A percentile compares a stretch with the other conserved stretches of the same genome.
These are phyloP conservation scores for Talinum fruticosum DNA, from an alignment of 148 eudicot genomes.

Conservation along the genomic window DNA sequence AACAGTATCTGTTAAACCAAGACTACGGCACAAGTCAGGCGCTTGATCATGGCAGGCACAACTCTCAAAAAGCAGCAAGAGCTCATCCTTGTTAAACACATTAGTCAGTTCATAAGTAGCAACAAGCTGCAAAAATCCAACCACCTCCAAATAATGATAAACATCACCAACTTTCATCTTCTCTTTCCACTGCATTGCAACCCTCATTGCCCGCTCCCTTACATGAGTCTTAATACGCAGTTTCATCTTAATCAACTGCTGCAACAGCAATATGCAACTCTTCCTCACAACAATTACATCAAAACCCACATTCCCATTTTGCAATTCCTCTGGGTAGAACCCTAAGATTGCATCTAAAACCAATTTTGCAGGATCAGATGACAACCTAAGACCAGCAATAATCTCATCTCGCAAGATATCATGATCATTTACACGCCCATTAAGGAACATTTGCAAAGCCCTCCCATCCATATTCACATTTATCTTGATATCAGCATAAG, in stretches of 20 bases:
- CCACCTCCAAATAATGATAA: constrained; percentile 27
- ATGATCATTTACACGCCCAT: constrained; percentile 34
- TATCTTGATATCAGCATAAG: constrained; percentile 38
- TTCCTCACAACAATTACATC: constrained; percentile 37
- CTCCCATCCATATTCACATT: constrained; percentile 46
- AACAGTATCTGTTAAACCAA: constrained; percentile 32
- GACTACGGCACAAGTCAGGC: constrained; percentile 29
- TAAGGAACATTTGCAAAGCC: constrained; percentile 41
- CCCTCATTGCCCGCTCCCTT: constrained; percentile 38
- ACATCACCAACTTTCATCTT: constrained; percentile 25
- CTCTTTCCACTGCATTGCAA: constrained; percentile 48
- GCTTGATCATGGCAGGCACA: constrained; percentile 17
- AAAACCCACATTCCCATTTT: constrained; percentile 27
- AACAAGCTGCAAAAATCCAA: constrained; percentile 44
- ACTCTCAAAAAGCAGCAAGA: constrained; percentile 20
- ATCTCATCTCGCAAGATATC: constrained; percentile 40
- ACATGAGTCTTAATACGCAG: constrained; percentile 27
- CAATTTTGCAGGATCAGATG: constrained; percentile 46
- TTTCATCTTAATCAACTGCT: constrained; percentile 39
- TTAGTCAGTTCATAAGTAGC: constrained; percentile 34
- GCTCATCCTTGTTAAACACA: constrained; percentile 28
- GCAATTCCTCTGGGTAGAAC: constrained; percentile 47
- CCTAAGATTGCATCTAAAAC: constrained; percentile 62
- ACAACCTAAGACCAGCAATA: constrained; percentile 35
- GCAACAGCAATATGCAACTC: constrained; percentile 46